Base-by-base conservation (phyloP, 164 flowering plant genomes). In the Tetrastigma voinierianum region DNA sequence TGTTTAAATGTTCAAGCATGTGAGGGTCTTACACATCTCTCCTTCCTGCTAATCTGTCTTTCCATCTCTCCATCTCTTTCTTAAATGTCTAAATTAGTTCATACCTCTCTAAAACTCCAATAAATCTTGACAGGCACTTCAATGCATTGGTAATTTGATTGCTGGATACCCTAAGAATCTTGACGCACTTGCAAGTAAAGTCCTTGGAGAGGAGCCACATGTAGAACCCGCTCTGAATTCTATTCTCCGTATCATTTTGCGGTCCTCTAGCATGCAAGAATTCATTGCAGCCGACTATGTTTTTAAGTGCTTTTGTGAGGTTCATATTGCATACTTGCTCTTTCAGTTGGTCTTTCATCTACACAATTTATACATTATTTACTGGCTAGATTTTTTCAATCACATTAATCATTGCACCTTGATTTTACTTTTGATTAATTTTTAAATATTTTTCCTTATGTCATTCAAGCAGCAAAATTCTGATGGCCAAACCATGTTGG, bases 241-340 rank as follows among this genome's bases (percentile, higher is more conserved):
- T 40, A 78, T 93, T 67, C 87, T 96, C n/a, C 83, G 87, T 25
- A 84, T 89, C 67, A 83, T 82, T 59, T 80, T 96, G 87, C 82
- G 90, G 49, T 81, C 99, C 15, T 82, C 93, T 56, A 85, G 86
- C 67, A 46, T 77, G 55, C 92, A 87, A 81, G 99, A 96, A 71
- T 87, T 87, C 70, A 49, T 86, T 51, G 93, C 94, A 40, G 98
- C 98, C 64, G 96, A 96, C 70, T 87, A 88, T 75, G 77, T 93
- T 68, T 86, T 96, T 72, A 87, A 86, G 82, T 69, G 85, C 81
- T 96, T 85, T 68, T 96, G 97, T 72, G 91, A 96, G 98, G 99
- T 93, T 73, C 23, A 51, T 61, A 8, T 61, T 19, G 67, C 77
- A 10, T 54, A 17, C 46, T 12, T 47, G 51, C 11, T 59, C 20